These are phyloP conservation scores for Juglanconis oblonga DNA, from an alignment of 2,329 filamentous ascomycete species.

Conservation along the genomic window DNA sequence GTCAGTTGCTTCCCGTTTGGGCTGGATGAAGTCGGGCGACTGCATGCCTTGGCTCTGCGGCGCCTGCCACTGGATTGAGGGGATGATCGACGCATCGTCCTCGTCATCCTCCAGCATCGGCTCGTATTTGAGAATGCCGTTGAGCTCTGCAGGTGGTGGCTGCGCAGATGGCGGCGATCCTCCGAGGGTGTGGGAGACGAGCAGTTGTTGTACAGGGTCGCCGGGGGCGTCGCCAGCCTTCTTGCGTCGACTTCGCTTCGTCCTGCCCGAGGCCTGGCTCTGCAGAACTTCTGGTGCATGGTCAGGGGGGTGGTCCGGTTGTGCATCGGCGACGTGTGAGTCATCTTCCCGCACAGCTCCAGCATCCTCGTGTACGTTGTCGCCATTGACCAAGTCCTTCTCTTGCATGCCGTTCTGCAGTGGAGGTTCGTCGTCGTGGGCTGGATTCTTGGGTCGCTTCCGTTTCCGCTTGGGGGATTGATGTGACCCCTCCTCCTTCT, in stretches of 20 bases:
- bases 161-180: conserved; percentile 13
- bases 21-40: background rate
- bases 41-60: background rate
- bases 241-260: background rate
- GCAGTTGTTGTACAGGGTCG: background rate
- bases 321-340: background rate
- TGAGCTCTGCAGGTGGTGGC: background rate
- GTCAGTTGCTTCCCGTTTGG: background rate
- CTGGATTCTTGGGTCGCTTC: background rate
- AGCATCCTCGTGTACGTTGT: background rate
- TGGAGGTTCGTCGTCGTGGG: background rate
- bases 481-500: background rate
- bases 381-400: background rate
- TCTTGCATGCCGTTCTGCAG: background rate
- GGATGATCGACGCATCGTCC: background rate
- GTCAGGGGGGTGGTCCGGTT: background rate
- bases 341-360: background rate
- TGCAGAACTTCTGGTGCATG: background rate
- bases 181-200: background rate
- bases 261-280: background rate
- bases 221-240: background rate
- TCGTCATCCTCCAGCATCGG: background rate
- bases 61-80: background rate
- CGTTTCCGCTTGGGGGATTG: background rate
- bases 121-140: background rate